Conservation (phyloP, 805 yeast species). For the Cephaloascus albidus region DNA sequence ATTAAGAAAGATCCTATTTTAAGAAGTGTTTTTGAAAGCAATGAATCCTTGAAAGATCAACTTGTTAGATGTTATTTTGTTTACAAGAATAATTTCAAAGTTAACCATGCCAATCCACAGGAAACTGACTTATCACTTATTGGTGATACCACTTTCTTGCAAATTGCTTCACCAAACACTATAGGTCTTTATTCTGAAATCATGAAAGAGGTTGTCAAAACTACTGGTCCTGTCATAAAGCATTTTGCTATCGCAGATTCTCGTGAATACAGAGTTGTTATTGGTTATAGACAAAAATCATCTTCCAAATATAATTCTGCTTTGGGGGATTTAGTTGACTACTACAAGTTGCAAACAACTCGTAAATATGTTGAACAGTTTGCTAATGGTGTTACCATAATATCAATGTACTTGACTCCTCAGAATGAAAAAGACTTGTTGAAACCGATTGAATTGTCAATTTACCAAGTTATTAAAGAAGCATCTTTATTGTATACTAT, state of each 20-base stretch:
- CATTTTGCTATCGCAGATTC: slow-evolving; percentile 72
- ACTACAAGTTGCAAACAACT: slow-evolving; percentile 75
- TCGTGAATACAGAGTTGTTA: slow-evolving; percentile 78
- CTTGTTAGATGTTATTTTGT: slow-evolving; percentile 71
- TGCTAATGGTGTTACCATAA: slow-evolving; percentile 76
- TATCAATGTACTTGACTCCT: slow-evolving; percentile 78
- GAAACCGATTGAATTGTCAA: slow-evolving; percentile 60
- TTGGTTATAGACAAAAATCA: slow-evolving; percentile 79
- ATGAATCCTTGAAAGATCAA: slow-evolving; percentile 29
- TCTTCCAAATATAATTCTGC: slow-evolving; percentile 87
- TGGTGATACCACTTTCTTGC: slow-evolving; percentile 71
- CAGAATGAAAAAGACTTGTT: slow-evolving; percentile 29
- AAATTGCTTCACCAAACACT: slow-evolving; percentile 73
- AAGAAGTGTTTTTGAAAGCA: slow-evolving; percentile 24
- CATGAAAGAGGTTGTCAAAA: slow-evolving; percentile 54
- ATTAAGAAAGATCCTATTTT: slow-evolving; percentile 35
- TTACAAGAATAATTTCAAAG: slow-evolving; percentile 47
- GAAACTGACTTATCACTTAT: slow-evolving; percentile 53
- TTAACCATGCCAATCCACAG: slow-evolving; percentile 12
- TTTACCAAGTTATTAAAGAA: slow-evolving; percentile 87
- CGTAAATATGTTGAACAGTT: slow-evolving; percentile 94
- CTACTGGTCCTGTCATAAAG: slow-evolving; percentile 90
- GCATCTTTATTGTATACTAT: slow-evolving; percentile 87
- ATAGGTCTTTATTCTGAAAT: slow-evolving; percentile 68
- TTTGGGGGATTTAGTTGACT: slow-evolving; percentile 74